Evolutionary conservation across 106 monocot genomes (phyloP), one percentile per base, ranked within the genome.

Genomic region (Dioscorea dumetorum): DNA sequence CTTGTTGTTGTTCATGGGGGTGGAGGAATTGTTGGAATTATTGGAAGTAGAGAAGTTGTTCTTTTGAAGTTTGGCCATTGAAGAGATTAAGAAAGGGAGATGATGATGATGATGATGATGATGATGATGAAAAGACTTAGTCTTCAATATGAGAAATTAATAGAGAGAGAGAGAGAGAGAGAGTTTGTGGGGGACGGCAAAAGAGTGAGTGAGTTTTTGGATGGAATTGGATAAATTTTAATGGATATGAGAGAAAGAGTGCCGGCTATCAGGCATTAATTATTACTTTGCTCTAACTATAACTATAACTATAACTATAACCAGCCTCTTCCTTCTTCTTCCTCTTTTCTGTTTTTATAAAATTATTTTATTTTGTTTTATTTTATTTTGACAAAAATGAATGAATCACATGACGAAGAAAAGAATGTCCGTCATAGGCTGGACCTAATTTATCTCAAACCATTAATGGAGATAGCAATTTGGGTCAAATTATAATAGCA

Each of bases 31-130:
- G n/a, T 48, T 32, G 11, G 22, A 67, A 32, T 15, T 54, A 34
- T 5, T 32, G 50, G 11, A 11, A 17, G 50, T 56, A 67, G 57
- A 8, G 66, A 0, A 48, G 50, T 52, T 79, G 21, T 57, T 76
- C 61, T 71, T 66, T 82, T 58, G 32, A 21, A 20, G 22, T 61
- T 13, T 13, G 22, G 12, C 22, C 24, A n/a, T 61, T 22, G 16
- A 14, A 20, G 50, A 12, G 12, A 16, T 64, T 1, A 28, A n/a
- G 33, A 2, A 17, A 17, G 18, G n/a, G n/a, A n/a, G n/a, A n/a
- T n/a, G n/a, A n/a, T n/a, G n/a, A 16, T 33, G 64, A 64, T 16
- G 7, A 14, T 33, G 24, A 64, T 13, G 34, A 21, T 50, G 33
- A 67, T 13, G 22, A 21, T 23, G 31, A 16, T 24, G n/a, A n/a